Conservation (phyloP, 2,329 filamentous ascomycete species). For the Beauveria brongniartii region DNA sequence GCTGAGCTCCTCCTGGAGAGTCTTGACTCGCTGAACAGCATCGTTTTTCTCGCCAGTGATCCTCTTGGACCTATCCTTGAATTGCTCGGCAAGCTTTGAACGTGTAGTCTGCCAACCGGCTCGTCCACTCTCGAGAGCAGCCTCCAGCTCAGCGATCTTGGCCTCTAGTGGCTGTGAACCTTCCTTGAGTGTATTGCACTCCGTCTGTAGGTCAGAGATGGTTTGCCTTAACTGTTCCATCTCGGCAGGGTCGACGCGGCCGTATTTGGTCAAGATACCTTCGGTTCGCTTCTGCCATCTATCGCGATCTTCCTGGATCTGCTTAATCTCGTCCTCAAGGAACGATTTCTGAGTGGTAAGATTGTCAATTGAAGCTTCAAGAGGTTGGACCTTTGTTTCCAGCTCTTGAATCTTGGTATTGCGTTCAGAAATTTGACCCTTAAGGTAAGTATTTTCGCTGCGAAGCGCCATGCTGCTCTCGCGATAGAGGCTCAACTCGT, state of each 20-base stretch:
- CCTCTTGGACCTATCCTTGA: conserved; percentile 51
- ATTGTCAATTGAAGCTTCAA: conserved; percentile 72
- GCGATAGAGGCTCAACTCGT: conserved; percentile 90
- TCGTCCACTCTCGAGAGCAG: conserved; percentile 46
- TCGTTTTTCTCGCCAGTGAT: conserved; percentile 48
- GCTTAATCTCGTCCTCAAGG: conserved; percentile 78
- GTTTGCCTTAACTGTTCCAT: conserved; percentile 81
- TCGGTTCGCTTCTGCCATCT: conserved; percentile 94
- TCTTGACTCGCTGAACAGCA: conserved; percentile 41
- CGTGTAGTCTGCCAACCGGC: conserved; percentile 43
- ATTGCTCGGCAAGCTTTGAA: conserved; percentile 51
- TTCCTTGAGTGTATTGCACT: conserved; percentile 50
- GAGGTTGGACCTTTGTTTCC: conserved; percentile 66
- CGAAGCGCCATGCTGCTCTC: conserved; percentile 90
- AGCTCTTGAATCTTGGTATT: conserved; percentile 67
- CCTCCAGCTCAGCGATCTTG: conserved; percentile 44
- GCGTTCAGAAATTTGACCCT: conserved; percentile 68
- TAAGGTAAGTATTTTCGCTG: conserved; percentile 73
- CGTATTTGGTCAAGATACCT: conserved; percentile 92
- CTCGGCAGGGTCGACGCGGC: conserved; percentile 88
- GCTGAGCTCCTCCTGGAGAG: conserved; percentile 42
- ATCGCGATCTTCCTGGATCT: conserved; percentile 86
- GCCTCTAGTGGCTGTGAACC: conserved; percentile 43
- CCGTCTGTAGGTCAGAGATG: conserved; percentile 56
- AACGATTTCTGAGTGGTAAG: conserved; percentile 74